Percentiles rank a stretch among this genome's conserved stretches.
These are phyloP conservation scores for Pichia sp. DNA, from an alignment of 1,139 yeast species.

Conservation along the genomic window DNA sequence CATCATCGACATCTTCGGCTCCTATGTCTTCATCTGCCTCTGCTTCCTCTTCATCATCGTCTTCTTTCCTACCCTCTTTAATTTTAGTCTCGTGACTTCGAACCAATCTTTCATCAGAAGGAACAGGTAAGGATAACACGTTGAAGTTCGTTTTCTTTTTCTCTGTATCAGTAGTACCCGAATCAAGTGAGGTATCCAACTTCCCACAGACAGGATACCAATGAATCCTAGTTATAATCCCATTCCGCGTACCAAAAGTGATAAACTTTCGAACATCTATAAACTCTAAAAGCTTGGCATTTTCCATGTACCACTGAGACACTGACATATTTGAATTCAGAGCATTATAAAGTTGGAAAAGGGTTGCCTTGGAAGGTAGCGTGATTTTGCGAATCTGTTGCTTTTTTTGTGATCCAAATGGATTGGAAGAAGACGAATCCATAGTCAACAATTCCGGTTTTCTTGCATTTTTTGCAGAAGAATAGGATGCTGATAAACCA, in stretches of 20 bases:
- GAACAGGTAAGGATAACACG: constrained; percentile 22
- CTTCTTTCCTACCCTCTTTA: not conserved
- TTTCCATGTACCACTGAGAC: constrained; percentile 74
- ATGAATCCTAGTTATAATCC: constrained; percentile 75
- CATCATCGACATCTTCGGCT: constrained; percentile 2
- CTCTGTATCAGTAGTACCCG: not conserved
- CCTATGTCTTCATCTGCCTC: constrained; percentile 8
- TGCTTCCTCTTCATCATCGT: constrained; percentile 12
- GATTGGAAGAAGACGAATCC: constrained; percentile 9
- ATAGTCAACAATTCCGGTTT: constrained; percentile 8
- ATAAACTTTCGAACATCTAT: constrained; percentile 82
- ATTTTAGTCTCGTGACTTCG: not conserved
- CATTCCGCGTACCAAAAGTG: constrained; percentile 79
- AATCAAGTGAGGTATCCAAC: constrained; percentile 1
- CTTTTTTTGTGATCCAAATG: not conserved
- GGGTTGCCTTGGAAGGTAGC: constrained; percentile 58
- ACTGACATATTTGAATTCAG: constrained; percentile 75
- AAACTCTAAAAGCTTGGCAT: constrained; percentile 52
- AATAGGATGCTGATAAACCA: not conserved
- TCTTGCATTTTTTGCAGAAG: not conserved
- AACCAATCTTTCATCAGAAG: constrained; percentile 1
- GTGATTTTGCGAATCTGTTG: constrained; percentile 10
- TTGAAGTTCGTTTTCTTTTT: constrained; percentile 16
- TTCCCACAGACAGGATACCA: constrained; percentile 38
- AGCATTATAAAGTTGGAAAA: constrained; percentile 74